phyloP scores from a whole-genome alignment of 1,139 yeast species.

The Debaryomycetaceae sp. region DNA sequence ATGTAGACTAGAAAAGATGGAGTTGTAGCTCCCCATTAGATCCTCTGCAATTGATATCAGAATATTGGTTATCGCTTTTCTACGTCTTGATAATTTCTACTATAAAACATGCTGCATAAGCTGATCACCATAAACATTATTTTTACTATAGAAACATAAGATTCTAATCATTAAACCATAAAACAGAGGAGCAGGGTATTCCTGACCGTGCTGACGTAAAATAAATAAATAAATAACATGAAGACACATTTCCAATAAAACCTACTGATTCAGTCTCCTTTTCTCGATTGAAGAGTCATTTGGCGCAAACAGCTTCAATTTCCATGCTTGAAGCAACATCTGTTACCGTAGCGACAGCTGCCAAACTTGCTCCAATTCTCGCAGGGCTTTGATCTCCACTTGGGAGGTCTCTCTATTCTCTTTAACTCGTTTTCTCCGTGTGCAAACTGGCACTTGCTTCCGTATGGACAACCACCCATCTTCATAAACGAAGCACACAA shows the following conservation, averaged over 20 bases:
- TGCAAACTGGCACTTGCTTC: constrained; percentile 90
- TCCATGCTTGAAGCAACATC: constrained; percentile 90
- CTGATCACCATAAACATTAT: neutral
- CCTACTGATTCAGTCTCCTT: neutral
- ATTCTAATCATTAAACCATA: neutral
- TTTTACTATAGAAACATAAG: neutral
- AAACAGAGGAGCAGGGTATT: neutral
- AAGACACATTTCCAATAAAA: neutral
- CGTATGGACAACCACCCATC: constrained; percentile 79
- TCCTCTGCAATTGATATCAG: too few relatives aligned
- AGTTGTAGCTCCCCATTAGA: too few relatives aligned
- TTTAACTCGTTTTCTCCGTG: constrained; percentile 82
- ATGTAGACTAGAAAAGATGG: too few relatives aligned
- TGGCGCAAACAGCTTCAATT: neutral
- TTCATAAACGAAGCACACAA: constrained; percentile 77
- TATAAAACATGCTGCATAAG: too few relatives aligned
- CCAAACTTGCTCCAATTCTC: constrained; percentile 85
- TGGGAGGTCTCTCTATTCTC: constrained; percentile 68
- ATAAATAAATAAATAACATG: neutral
- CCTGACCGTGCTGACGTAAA: neutral
- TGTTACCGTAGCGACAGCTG: constrained; percentile 80
- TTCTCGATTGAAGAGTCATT: neutral
- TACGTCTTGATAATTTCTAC: too few relatives aligned
- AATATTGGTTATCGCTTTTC: too few relatives aligned
- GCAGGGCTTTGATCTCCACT: constrained; percentile 91